Base-by-base conservation (phyloP, 2,329 filamentous ascomycete genomes). In the Calonectria hongkongensis region DNA sequence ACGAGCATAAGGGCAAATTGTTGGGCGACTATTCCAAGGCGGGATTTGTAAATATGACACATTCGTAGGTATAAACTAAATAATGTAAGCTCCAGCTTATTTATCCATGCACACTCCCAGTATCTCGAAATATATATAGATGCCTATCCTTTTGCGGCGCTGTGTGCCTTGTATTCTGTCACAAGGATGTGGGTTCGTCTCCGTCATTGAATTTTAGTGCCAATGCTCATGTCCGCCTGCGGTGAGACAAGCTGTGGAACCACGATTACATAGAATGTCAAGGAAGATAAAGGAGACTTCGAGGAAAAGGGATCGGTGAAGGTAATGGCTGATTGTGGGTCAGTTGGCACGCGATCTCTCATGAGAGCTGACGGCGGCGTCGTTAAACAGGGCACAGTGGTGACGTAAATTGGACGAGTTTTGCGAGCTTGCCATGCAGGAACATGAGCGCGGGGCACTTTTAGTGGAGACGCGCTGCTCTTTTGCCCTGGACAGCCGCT, bases 351-450 rank as follows among this genome's bases (percentile, higher is more conserved):
- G 74, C 70, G 75, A 75, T 68, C 54, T 36, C 75, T 78, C 45
- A 67, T 56, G 64, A 69, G 39, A 56, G 45, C 66, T 70, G 64
- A 50, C 54, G 47, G 54, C 71, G 70, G 47, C 68, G 70, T 58
- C 56, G 48, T 43, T 36, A 64, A 71, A 48, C 48, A 43, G 45
- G 63, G n/a, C 50, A 71, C 60, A 56, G 58, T 41, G 60, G 78
- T 80, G 78, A 80, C 78, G 78, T 80, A 80, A 48, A 56, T 66
- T 33, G n/a, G 30, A 73, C 75, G 77, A 74, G 54, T 43, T 47
- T 41, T 45, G 66, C 36, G 13, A 50, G 36, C 76, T 74, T 62
- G 54, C 51, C 70, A 79, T 79, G 75, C 76, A 79, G 78, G 78
- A 79, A 79, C 78, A 41, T 76, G 48, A 18, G 50, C 28, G 50